Conservation (phyloP, 2,329 filamentous ascomycete species). For the Fusarium austroafricanum region DNA sequence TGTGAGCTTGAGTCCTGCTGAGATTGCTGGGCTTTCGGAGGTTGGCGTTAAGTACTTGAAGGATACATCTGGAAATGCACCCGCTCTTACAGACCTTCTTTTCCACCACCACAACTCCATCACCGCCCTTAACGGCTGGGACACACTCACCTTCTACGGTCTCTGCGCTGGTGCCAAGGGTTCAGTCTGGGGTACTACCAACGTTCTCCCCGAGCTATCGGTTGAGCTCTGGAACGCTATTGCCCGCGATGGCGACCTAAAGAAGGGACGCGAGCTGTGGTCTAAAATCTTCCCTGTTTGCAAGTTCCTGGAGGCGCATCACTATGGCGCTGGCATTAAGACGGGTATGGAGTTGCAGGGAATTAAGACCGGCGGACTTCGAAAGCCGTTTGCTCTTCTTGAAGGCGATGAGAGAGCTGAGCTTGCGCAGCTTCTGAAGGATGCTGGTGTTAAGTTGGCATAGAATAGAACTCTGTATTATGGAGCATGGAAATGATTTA, state of each 20-base stretch:
- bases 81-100: conserved; percentile 61
- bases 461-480: neutral
- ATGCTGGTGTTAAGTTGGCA: conserved; percentile 52
- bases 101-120: conserved; percentile 55
- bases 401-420: conserved; percentile 48
- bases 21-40: conserved; percentile 58
- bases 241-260: conserved; percentile 52
- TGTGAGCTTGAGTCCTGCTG: conserved; percentile 53
- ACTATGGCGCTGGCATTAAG: conserved; percentile 61
- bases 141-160: conserved; percentile 65
- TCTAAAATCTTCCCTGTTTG: conserved; percentile 61
- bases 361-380: conserved; percentile 58
- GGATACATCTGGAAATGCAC: conserved; percentile 64
- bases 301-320: conserved; percentile 61
- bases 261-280: conserved; percentile 59
- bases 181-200: conserved; percentile 63
- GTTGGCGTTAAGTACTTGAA: conserved; percentile 63
- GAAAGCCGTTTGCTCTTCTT: conserved; percentile 60
- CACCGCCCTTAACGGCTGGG: conserved; percentile 65
- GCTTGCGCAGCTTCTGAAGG: conserved; percentile 51
- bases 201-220: conserved; percentile 62
- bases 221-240: conserved; percentile 60
- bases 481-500: neutral
- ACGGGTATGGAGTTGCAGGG: conserved; percentile 62
- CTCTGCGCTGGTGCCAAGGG: conserved; percentile 62